Evolutionary conservation across 164 flowering plant genomes (phyloP).

Genomic region (Macadamia tetraphylla): DNA sequence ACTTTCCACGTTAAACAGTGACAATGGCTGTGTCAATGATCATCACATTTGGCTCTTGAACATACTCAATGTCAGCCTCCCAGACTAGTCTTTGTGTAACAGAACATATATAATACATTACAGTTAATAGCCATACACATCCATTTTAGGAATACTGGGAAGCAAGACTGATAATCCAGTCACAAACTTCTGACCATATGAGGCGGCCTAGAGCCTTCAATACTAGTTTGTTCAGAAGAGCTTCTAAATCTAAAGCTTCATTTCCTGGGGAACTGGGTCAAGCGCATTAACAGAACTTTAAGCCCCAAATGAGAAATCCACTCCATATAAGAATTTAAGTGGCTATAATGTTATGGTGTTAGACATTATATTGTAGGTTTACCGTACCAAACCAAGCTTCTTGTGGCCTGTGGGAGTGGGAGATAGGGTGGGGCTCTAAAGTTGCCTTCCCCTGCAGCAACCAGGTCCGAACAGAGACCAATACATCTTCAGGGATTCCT

Average conservation of each 20-base stretch:
- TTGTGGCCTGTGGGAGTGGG: slow-evolving; percentile 24
- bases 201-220: too few relatives aligned
- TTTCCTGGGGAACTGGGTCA: too few relatives aligned
- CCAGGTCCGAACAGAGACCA: slow-evolving; percentile 25
- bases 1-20: slow-evolving; percentile 16
- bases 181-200: too few relatives aligned
- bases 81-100: slow-evolving; percentile 26
- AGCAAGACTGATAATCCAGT: slow-evolving; percentile 22
- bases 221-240: too few relatives aligned
- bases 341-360: neutral
- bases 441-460: slow-evolving; percentile 22
- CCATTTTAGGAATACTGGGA: neutral
- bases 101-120: slow-evolving; percentile 20
- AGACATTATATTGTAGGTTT: slow-evolving; percentile 13
- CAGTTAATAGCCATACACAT: too few relatives aligned
- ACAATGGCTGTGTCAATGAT: slow-evolving; percentile 20
- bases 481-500: slow-evolving; percentile 31
- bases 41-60: slow-evolving; percentile 15
- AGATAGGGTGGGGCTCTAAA: slow-evolving; percentile 23
- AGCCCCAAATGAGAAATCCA: too few relatives aligned
- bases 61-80: slow-evolving; percentile 19
- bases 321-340: too few relatives aligned
- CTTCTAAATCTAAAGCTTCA: too few relatives aligned
- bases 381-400: slow-evolving; percentile 22
- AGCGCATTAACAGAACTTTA: too few relatives aligned